These are phyloP conservation scores for Mrakia blollopis DNA, from an alignment of 768 basidiomycete species.

Conservation along the genomic window DNA sequence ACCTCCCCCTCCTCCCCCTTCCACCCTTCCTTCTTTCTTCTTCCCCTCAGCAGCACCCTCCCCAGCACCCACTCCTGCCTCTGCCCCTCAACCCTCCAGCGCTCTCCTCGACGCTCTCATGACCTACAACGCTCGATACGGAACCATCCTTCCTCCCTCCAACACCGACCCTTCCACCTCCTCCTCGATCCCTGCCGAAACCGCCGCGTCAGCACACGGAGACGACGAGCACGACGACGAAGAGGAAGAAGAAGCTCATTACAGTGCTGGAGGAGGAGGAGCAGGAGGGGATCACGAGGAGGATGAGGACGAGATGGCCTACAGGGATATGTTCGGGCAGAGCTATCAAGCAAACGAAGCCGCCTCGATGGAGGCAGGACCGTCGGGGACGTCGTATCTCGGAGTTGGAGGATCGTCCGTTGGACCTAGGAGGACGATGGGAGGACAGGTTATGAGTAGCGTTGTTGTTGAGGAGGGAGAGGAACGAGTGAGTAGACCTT, in stretches of 20 bases:
- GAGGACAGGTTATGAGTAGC: constrained; percentile 12
- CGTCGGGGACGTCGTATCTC: background rate
- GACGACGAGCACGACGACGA: background rate
- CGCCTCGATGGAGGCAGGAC: too few relatives aligned
- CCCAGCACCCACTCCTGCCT: background rate
- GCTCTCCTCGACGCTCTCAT: constrained; percentile 14
- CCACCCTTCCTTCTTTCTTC: background rate
- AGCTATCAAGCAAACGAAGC: background rate
- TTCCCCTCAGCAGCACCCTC: background rate
- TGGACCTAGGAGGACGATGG: constrained; percentile 14
- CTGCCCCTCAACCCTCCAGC: background rate
- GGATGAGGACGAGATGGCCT: constrained; percentile 3
- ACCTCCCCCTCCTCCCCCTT: background rate
- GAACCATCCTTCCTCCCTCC: constrained; percentile 8
- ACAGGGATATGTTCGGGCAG: background rate
- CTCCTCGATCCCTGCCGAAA: background rate
- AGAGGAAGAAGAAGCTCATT: background rate
- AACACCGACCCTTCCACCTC: background rate
- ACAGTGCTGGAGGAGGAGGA: background rate
- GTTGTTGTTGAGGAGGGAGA: constrained; percentile 25
- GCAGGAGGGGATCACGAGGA: background rate
- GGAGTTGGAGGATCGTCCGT: background rate
- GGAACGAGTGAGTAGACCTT: constrained; percentile 13
- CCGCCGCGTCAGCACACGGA: constrained; percentile 7
- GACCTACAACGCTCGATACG: constrained; percentile 22